Base-by-base conservation (phyloP, 176 grass and related monocot genomes). In the Musa itinerans region DNA sequence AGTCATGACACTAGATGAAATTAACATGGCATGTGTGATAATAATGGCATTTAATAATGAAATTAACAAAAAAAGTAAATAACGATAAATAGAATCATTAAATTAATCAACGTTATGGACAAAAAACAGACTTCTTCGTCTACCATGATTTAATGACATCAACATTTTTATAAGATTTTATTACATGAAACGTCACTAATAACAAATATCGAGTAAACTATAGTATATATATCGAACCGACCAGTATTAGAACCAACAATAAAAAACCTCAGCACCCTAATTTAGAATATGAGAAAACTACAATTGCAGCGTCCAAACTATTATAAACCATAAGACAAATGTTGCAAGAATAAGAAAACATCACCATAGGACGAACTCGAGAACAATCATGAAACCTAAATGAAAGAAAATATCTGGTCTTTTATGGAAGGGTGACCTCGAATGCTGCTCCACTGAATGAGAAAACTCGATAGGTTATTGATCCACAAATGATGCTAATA, bases 371-470 rank as follows among this genome's bases (percentile, higher is more conserved):
- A 43, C 34, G 0, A 61, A n/a, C 17, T 8, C 7, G 57, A 61
- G n/a, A 74, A 53, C 53, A 56, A 54, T 53, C 51, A 14, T 54
- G 16, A 21, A 74, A 15, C 16, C 10, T 56, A 3, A 56, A 56
- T 15, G 21, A 17, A 52, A 16, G 6, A 74, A 57, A 55, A 27
- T 55, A 56, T 52, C 52, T 27, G 29, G 53, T 74, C 72, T 52
- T 76, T 63, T 61, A 64, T 76, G 74, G 57, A 34, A 76, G 63
- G 57, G 57, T 21, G 20, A 34, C 34, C 21, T 64, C 2, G 50
- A n/a, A 14, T 21, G 56, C 29, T 19, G 13, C 57, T n/a, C 74
- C 74, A 22, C 27, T 64, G 10, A 22, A 76, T 17, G 27, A 63
- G 57, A 29, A 63, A 63, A 23, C 16, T 0, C 1, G 19, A 63